Base-by-base conservation (phyloP, 129 eudicot species). In the Gnaphalium uliginosum region DNA sequence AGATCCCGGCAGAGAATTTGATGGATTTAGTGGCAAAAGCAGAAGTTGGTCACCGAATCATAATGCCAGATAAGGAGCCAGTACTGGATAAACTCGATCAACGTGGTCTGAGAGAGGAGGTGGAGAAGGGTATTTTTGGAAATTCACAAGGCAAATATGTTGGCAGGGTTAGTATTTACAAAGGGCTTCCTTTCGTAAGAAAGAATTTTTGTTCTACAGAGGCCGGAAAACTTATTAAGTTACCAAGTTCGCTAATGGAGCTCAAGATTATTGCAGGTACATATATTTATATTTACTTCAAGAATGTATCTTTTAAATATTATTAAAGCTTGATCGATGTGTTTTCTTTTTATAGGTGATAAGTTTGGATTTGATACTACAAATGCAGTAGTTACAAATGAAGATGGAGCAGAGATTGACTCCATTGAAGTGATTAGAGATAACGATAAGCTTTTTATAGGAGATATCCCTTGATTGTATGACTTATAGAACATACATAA, bases 341-440 rank as follows among this genome's bases (percentile, higher is more conserved):
- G 11, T 29, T 21, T 63, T 27, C 8, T 23, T 24, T 22, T 9
- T n/a, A 78, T 37, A 93, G 98, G 96, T 69, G 81, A 88, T 35
- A 93, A 88, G 84, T 85, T 93, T 76, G 92, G 92, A 37, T 85
- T 93, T 79, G 92, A 93, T 82, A 82, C 87, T 6, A 81, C 84
- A 67, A 79, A 90, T 76, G 87, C 96, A 37, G 53, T 81, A 66
- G 72, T 93, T 67, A 82, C 90, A 19, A 83, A 90, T 77, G 96
- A 87, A 86, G 95, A 82, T 72, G 98, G 96, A 19, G 85, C 96
- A 58, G 96, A 90, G 83, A 87, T 93, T 79, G 96, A 93, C 75
- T 83, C 85, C 24, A 81, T 83, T 76, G 96, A 93, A 85, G 96
- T 93, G 71, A 93, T 90, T 30, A 83, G 98, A 88, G 98, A 93